Percentiles rank a stretch among this genome's conserved stretches.
Conservation (phyloP, 2,329 filamentous ascomycete genomes). For the Penicillium digitatum region DNA sequence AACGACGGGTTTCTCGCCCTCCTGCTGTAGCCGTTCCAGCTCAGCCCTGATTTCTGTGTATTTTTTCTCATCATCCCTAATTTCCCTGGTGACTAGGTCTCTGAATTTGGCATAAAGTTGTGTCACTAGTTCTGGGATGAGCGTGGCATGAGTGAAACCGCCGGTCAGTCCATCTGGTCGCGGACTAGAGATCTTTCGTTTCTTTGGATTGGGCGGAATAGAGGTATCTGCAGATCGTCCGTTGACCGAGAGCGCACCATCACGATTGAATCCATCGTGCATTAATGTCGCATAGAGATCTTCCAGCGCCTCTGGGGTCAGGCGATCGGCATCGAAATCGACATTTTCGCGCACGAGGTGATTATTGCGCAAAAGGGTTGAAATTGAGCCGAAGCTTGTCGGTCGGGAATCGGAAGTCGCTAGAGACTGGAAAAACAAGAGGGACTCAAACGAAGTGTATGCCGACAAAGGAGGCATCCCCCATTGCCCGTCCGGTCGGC, state of each 20-base stretch:
- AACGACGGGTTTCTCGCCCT: slow-evolving; percentile 48
- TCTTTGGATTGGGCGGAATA: slow-evolving; percentile 55
- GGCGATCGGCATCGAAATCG: slow-evolving; percentile 67
- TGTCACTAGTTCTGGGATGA: slow-evolving; percentile 66
- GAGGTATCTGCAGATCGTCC: slow-evolving; percentile 25
- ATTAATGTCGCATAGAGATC: slow-evolving; percentile 73
- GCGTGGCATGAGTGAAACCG: slow-evolving; percentile 61
- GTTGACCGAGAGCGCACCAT: slow-evolving; percentile 30
- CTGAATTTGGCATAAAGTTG: slow-evolving; percentile 73
- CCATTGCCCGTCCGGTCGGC: slow-evolving; percentile 42
- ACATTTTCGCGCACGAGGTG: slow-evolving; percentile 65
- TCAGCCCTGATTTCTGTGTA: slow-evolving; percentile 64
- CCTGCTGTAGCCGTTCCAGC: slow-evolving; percentile 63
- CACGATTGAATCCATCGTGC: slow-evolving; percentile 63
- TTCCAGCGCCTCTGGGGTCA: slow-evolving; percentile 74
- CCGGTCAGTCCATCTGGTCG: slow-evolving; percentile 63
- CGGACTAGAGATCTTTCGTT: slow-evolving; percentile 69
- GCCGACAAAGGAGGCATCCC: slow-evolving; percentile 59
- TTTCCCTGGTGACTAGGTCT: slow-evolving; percentile 63
- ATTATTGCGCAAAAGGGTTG: slow-evolving; percentile 70
- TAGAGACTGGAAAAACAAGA: slow-evolving; percentile 79
- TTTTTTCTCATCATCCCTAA: slow-evolving; percentile 68
- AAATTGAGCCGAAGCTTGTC: slow-evolving; percentile 66
- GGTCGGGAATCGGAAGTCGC: slow-evolving; percentile 63
- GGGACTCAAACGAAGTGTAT: slow-evolving; percentile 81